A percentile compares a stretch with the other conserved stretches of the same genome.
Conservation (phyloP, 257 asterid genomes). For the Ocimum tenuiflorum region DNA sequence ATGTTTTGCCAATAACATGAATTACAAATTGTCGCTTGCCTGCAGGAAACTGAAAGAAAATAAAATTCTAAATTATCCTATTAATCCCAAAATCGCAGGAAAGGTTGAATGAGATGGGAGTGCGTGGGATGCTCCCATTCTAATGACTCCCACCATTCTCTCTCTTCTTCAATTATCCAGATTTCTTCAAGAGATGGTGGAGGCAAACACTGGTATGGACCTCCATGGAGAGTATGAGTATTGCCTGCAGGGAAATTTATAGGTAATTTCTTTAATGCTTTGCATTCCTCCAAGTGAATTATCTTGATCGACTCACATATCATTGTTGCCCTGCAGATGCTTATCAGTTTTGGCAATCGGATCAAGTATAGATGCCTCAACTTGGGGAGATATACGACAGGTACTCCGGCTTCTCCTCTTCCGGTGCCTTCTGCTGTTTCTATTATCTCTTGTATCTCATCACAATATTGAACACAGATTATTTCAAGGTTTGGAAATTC, state of each 20-base stretch:
- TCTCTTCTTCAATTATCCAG: constrained; percentile 2
- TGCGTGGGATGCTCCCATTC: constrained; percentile 13
- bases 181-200: constrained; percentile 14
- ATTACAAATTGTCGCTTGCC: not conserved
- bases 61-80: not conserved
- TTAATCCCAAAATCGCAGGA: constrained; percentile 7
- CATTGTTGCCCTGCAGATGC: constrained; percentile 17
- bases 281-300: not conserved
- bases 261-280: constrained; percentile 8
- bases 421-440: not conserved
- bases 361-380: constrained; percentile 1
- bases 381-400: constrained; percentile 4
- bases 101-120: constrained; percentile 8
- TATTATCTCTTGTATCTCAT: constrained; percentile 15
- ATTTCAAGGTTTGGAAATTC: constrained; percentile 2
- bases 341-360: constrained; percentile 13
- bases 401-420: not conserved
- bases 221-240: not conserved
- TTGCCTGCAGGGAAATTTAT: not conserved
- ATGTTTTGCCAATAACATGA: not conserved
- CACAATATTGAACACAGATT: not conserved
- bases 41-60: not conserved
- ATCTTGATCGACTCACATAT: constrained; percentile 7
- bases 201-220: not conserved
- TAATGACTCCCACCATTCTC: constrained; percentile 19